Conservation (phyloP, 2,329 filamentous ascomycete genomes). For the Arthrobotrys entomopaga region DNA sequence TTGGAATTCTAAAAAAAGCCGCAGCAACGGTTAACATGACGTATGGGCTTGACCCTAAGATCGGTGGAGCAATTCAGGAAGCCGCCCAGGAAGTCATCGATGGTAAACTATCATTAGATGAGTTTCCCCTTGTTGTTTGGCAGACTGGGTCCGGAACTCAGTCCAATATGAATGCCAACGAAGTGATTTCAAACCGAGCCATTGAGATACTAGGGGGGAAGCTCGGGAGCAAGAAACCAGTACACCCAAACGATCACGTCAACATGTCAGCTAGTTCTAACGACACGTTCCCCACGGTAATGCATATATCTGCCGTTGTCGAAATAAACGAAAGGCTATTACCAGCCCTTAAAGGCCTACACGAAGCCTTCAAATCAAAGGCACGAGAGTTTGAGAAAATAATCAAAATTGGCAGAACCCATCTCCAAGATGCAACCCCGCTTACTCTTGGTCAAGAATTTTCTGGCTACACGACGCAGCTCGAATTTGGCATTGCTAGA, state of each 20-base stretch:
- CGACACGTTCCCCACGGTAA: conserved; percentile 98
- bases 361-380: conserved; percentile 86
- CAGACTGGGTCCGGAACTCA: conserved; percentile 98
- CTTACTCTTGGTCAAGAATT: conserved; percentile 97
- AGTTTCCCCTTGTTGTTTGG: conserved; percentile 99
- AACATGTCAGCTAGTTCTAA: conserved; percentile 99
- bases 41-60: conserved; percentile 88
- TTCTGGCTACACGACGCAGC: conserved; percentile 94
- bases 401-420: conserved; percentile 98
- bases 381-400: conserved; percentile 89
- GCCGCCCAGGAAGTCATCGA: conserved; percentile 92
- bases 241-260: conserved; percentile 99
- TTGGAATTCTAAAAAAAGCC: conserved; percentile 96
- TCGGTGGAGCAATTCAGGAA: conserved; percentile 93
- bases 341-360: conserved; percentile 82
- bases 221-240: conserved; percentile 97
- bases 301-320: conserved; percentile 97
- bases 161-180: conserved; percentile 99
- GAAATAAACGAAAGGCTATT: conserved; percentile 88
- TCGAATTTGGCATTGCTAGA: conserved; percentile 88
- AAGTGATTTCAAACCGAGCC: conserved; percentile 98
- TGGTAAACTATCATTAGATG: conserved; percentile 65
- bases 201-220: conserved; percentile 95
- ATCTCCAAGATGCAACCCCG: conserved; percentile 96
- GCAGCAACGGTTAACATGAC: conserved; percentile 95